These are phyloP conservation scores for Quillaja saponaria DNA, from an alignment of 306 rosid species.

Conservation along the genomic window DNA sequence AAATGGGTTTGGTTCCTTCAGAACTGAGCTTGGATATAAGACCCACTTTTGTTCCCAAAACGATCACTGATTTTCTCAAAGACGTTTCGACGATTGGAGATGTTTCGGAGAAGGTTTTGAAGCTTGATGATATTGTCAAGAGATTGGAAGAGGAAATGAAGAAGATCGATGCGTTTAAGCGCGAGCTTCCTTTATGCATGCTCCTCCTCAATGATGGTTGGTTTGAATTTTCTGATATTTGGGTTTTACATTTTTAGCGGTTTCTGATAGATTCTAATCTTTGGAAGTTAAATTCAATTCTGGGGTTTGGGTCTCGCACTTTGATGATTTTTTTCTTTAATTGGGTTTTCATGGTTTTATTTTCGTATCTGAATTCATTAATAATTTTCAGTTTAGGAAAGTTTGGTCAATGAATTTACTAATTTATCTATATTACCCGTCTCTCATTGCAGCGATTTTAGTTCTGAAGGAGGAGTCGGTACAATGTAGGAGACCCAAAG, in stretches of 20 bases:
- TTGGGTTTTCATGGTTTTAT: not conserved
- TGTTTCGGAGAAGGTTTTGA: conserved; percentile 42
- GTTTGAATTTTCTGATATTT: conserved; percentile 16
- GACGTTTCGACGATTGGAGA: conserved; percentile 43
- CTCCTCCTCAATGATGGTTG: conserved; percentile 76
- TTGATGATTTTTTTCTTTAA: not conserved
- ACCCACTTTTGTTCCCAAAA: conserved; percentile 65
- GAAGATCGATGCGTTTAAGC: conserved; percentile 90
- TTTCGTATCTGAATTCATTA: no score
- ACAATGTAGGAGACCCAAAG: conserved; percentile 45
- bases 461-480: conserved; percentile 55
- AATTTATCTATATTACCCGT: not conserved
- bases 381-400: not conserved
- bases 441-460: conserved; percentile 53
- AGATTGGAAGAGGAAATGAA: conserved; percentile 69
- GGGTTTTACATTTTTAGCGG: not conserved
- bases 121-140: conserved; percentile 48
- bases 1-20: conserved; percentile 73
- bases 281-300: not conserved
- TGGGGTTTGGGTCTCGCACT: not conserved
- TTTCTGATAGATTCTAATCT: not conserved
- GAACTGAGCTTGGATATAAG: conserved; percentile 80
- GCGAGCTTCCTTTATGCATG: conserved; percentile 95
- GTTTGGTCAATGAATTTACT: conserved; percentile 25
- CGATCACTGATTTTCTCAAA: conserved; percentile 63